Conservation (phyloP, 2,329 filamentous ascomycete genomes). For the Aspergillus sp. region DNA sequence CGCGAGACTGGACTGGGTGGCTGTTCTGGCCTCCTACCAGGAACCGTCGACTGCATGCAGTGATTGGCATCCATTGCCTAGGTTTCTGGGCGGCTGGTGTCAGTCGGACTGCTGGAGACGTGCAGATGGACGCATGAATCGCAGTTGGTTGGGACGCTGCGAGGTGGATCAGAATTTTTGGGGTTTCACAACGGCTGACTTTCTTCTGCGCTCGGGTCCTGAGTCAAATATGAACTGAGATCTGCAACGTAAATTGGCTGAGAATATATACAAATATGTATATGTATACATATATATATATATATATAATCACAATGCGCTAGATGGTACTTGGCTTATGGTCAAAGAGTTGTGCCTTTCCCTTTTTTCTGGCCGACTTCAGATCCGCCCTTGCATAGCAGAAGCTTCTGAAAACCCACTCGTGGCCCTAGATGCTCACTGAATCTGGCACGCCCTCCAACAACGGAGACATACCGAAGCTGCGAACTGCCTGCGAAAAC, state of each 20-base stretch:
- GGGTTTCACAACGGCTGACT: constrained; percentile 42
- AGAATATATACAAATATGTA: constrained; percentile 7
- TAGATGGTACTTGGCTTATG: constrained; percentile 2
- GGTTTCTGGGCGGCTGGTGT: constrained; percentile 20
- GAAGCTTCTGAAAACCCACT: neutral
- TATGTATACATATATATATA: constrained; percentile 13
- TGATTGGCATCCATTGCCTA: constrained; percentile 20
- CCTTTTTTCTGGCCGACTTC: neutral
- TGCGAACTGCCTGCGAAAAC: constrained; percentile 40
- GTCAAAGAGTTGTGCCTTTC: constrained; percentile 3
- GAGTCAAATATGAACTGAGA: constrained; percentile 28
- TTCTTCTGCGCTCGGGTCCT: constrained; percentile 32
- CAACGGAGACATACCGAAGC: constrained; percentile 33
- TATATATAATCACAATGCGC: constrained; percentile 16
- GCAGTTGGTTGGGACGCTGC: constrained; percentile 24
- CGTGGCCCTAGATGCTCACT: constrained; percentile 24
- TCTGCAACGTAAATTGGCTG: constrained; percentile 6
- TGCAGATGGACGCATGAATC: constrained; percentile 10
- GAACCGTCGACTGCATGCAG: constrained; percentile 15
- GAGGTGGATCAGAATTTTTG: constrained; percentile 35
- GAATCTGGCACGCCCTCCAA: constrained; percentile 21
- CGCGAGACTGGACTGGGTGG: constrained; percentile 4
- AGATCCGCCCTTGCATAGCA: neutral
- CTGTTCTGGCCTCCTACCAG: constrained; percentile 15
- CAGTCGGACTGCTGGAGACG: constrained; percentile 19